phyloP scores from a whole-genome alignment of 331 rosid genomes.

The Acacia concinna region DNA sequence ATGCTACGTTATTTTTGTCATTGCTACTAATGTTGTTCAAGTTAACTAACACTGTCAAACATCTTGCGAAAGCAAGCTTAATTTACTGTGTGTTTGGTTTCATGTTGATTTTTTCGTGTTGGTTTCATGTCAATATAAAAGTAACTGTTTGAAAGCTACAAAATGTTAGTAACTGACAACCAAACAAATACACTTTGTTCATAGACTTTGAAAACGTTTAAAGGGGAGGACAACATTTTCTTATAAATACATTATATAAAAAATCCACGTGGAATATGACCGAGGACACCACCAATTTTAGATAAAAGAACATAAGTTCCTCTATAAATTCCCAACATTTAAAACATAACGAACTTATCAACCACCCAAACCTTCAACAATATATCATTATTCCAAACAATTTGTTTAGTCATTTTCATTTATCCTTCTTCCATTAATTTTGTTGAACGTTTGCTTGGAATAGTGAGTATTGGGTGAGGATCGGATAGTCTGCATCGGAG shows the following conservation, averaged over 20 bases:
- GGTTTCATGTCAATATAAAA: neutral
- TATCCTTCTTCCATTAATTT: neutral
- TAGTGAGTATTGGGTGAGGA: constrained; percentile 53
- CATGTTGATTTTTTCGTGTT: neutral
- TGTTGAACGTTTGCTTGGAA: neutral
- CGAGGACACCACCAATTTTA: neutral
- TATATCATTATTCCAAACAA: neutral
- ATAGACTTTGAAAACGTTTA: neutral
- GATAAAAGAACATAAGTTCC: neutral
- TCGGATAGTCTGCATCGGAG: constrained; percentile 88
- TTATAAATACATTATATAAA: neutral
- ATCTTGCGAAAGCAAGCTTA: neutral
- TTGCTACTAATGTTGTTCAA: neutral
- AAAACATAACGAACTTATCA: neutral
- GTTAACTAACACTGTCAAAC: neutral
- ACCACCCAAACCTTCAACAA: neutral
- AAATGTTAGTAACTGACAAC: neutral
- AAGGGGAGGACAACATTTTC: neutral
- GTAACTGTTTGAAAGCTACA: neutral
- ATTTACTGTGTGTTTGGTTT: neutral
- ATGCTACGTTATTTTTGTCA: too few relatives aligned
- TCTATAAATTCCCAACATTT: neutral
- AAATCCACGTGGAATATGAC: neutral
- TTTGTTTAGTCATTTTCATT: neutral
- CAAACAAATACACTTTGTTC: neutral